These are phyloP conservation scores for Torulaspora gathmanii DNA, from an alignment of 805 yeast genomes.

Conservation along the genomic window DNA sequence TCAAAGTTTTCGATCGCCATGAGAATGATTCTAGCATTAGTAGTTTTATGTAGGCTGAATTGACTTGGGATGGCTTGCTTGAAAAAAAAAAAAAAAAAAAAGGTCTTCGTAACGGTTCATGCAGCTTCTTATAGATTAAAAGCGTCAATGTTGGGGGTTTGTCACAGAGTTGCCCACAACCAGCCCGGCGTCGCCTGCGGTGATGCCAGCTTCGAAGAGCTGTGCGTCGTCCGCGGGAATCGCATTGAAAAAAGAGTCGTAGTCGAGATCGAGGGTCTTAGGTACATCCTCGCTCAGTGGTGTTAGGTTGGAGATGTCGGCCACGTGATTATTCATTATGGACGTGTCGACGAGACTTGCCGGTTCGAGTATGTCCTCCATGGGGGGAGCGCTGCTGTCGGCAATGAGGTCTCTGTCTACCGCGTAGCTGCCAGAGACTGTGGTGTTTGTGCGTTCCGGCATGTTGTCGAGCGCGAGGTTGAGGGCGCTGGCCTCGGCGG, in stretches of 20 bases:
- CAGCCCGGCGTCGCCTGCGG: neutral
- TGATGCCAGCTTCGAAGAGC: conserved; percentile 5
- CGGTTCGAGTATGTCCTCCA: conserved; percentile 3
- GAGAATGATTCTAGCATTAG: too few species aligned
- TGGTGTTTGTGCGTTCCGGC: neutral
- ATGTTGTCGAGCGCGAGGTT: neutral
- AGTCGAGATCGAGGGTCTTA: neutral
- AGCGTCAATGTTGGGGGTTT: neutral
- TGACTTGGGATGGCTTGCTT: too few species aligned
- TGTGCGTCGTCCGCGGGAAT: conserved; percentile 7
- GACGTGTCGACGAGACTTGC: neutral
- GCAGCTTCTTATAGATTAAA: conserved; percentile 2
- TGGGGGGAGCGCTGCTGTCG: neutral
- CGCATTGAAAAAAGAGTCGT: conserved; percentile 3
- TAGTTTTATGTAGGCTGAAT: too few species aligned
- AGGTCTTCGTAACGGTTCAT: too few species aligned
- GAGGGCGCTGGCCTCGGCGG: conserved; percentile 2
- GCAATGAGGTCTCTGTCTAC: neutral
- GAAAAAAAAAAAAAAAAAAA: neutral
- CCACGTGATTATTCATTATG: neutral
- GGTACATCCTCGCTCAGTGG: conserved; percentile 1
- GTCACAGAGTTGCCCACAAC: neutral
- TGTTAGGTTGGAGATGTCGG: conserved; percentile 1
- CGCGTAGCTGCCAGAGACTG: neutral
- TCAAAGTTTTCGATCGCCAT: too few species aligned